These are phyloP conservation scores for Mortierella sp. DNA, from an alignment of 371 early-diverging fungal species.

Conservation along the genomic window DNA sequence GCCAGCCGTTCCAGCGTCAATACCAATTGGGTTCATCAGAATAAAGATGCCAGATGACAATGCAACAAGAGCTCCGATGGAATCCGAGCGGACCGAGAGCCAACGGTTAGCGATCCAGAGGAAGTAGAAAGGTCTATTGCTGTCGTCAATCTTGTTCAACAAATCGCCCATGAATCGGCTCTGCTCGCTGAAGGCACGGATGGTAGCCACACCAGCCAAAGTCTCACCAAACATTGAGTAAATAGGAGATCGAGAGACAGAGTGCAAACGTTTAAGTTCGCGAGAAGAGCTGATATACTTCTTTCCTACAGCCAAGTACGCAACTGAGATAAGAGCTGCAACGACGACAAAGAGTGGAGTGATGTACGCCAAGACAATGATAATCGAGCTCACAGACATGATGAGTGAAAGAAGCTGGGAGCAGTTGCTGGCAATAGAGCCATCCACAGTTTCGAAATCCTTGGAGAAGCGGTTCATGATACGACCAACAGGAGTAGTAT, in stretches of 20 bases:
- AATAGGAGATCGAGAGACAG: constrained; percentile 80
- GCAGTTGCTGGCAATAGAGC: constrained; percentile 55
- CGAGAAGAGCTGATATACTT: constrained; percentile 80
- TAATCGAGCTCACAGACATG: constrained; percentile 66
- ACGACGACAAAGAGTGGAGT: constrained; percentile 68
- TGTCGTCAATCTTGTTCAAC: constrained; percentile 68
- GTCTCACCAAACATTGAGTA: constrained; percentile 84
- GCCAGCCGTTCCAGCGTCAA: constrained; percentile 88
- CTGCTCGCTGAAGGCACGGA: constrained; percentile 80
- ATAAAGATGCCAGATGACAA: constrained; percentile 75
- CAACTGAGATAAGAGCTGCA: constrained; percentile 44
- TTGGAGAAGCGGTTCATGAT: constrained; percentile 92
- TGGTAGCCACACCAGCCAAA: constrained; percentile 70
- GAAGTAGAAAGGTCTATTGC: constrained; percentile 82
- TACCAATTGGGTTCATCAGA: constrained; percentile 61
- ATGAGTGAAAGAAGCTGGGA: constrained; percentile 44
- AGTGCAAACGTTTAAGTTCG: constrained; percentile 85
- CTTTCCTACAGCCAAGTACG: constrained; percentile 61
- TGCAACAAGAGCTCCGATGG: constrained; percentile 77
- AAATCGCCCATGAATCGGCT: constrained; percentile 69
- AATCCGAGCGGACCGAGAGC: constrained; percentile 85
- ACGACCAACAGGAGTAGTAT: constrained; percentile 92
- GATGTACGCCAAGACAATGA: constrained; percentile 70
- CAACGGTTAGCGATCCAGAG: constrained; percentile 91
- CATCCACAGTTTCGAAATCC: constrained; percentile 83